Conservation (phyloP, 208 protist species). For the Trypanosomatidae sp. region DNA sequence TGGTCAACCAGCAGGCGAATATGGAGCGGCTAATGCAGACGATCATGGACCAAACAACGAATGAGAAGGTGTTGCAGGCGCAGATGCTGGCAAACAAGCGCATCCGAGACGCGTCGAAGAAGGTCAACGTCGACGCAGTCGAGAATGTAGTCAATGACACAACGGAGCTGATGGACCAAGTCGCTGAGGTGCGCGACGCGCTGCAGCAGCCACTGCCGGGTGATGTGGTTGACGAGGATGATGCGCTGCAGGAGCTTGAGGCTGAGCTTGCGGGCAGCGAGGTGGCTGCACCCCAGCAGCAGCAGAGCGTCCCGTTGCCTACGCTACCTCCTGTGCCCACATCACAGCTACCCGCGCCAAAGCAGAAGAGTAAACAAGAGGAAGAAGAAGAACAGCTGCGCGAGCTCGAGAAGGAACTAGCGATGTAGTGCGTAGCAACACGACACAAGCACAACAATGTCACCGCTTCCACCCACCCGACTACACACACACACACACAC, state of each 20-base stretch:
- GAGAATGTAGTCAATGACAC: conserved; percentile 84
- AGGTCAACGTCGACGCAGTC: conserved; percentile 79
- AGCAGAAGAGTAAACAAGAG: conserved; percentile 30
- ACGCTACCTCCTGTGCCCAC: conserved; percentile 14
- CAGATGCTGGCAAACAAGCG: conserved; percentile 57
- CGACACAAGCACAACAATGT: too few relatives aligned
- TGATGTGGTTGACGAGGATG: conserved; percentile 73
- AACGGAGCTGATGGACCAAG: conserved; percentile 85
- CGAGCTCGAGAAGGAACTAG: conserved; percentile 58
- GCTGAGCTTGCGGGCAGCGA: conserved; percentile 37
- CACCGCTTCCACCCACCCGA: too few relatives aligned
- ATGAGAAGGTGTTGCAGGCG: conserved; percentile 68
- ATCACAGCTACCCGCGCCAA: conserved; percentile 21
- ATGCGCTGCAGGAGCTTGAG: conserved; percentile 73
- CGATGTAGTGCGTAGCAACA: conserved; percentile 9
- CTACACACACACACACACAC: too few relatives aligned
- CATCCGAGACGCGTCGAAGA: conserved; percentile 69
- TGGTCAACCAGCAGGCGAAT: conserved; percentile 60
- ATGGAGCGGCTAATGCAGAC: conserved; percentile 78
- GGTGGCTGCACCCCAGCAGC: conserved; percentile 7
- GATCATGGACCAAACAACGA: conserved; percentile 80
- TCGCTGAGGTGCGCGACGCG: conserved; percentile 74
- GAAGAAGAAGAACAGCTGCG: conserved; percentile 68
- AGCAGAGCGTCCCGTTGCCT: conserved; percentile 7
- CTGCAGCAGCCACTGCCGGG: conserved; percentile 67